Conservation (phyloP, 1,284 basidiomycete species). For the Malassezia japonica region DNA sequence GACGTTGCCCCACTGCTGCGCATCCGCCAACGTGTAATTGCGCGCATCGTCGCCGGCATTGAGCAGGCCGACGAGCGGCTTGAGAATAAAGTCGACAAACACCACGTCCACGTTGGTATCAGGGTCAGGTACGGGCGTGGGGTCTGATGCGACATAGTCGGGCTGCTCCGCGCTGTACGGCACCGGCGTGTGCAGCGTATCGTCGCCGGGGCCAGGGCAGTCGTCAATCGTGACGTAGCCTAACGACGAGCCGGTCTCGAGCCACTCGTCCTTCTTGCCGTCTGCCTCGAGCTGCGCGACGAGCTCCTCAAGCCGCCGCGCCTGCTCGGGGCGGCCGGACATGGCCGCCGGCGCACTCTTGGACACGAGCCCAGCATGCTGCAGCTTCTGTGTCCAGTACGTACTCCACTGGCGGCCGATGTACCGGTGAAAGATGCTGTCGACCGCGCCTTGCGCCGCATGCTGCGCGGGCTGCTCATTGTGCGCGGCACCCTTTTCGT, state of each 20-base stretch:
- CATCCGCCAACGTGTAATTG: slow-evolving; percentile 22
- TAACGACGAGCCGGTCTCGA: slow-evolving; percentile 20
- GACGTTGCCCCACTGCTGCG: slow-evolving; percentile 29
- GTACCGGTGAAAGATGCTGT: slow-evolving; percentile 24
- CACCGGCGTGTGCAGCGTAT: slow-evolving; percentile 31
- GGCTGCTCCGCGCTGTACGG: slow-evolving; percentile 30
- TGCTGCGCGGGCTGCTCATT: slow-evolving; percentile 22
- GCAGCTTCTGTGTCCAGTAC: slow-evolving; percentile 19
- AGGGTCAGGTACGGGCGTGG: slow-evolving; percentile 14
- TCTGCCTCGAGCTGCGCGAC: neutral
- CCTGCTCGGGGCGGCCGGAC: slow-evolving; percentile 13
- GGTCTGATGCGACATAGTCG: slow-evolving; percentile 37
- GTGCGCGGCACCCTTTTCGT: slow-evolving; percentile 23
- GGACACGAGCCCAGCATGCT: neutral
- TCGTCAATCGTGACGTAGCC: slow-evolving; percentile 46
- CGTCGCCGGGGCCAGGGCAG: slow-evolving; percentile 33
- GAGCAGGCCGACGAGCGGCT: slow-evolving; percentile 21
- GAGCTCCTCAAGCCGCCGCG: slow-evolving; percentile 12
- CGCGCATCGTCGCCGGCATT: slow-evolving; percentile 19
- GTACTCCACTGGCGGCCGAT: neutral
- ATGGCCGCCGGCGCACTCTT: slow-evolving; percentile 14
- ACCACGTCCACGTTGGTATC: slow-evolving; percentile 27
- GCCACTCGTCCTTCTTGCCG: neutral
- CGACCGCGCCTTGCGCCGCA: slow-evolving; percentile 22
- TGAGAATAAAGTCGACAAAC: slow-evolving; percentile 32